Evolutionary conservation across 1,284 basidiomycete species (phyloP), one percentile per base, ranked within the genome.

Genomic region (Anthracocystis panici-leucophaei): DNA sequence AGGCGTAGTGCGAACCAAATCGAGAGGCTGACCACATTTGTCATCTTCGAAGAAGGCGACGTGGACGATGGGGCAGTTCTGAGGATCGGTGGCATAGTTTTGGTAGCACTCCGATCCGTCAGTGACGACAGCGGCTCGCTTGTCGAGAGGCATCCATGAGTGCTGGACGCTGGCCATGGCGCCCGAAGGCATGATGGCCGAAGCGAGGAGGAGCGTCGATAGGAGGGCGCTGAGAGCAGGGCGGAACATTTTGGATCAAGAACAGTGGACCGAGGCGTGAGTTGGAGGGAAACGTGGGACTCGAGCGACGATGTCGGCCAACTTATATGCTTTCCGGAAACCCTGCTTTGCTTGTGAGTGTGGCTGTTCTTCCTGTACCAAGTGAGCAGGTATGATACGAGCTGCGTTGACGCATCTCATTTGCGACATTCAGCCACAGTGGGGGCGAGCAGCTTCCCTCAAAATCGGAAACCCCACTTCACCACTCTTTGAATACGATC

Each of bases 41-140:
- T 23, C 40, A 18, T 75, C 72, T 35, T 48, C 53, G 57, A 69
- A 75, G 48, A 62, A 69, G 40, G 62, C 62, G 5, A 69, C 66
- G 2, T 62, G 10, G 46, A 69, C 54, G 21, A 75, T 41, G n/a
- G 62, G 55, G 31, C 72, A 75, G 5, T 33, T 45, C 2, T 53
- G 7, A 3, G 71, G 54, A 33, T 66, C 42, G 5, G 38, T 63
- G 52, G 58, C 59, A 29, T 48, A 75, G 1, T 75, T 16, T 16
- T 12, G 25, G 29, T 44, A 75, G 56, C 72, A 75, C 16, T 63
- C 48, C 8, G 40, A 45, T 20, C 62, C 66, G 27, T 61, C 53
- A 4, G 25, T 2, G 12, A 9, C 20, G 8, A 9, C 25, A 31
- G 49, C 51, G 11, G 12, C 33, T 16, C 65, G 65, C 52, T 65